Base-by-base conservation (phyloP, 495 filamentous ascomycete genomes). In the Annulohypoxylon bovei region DNA sequence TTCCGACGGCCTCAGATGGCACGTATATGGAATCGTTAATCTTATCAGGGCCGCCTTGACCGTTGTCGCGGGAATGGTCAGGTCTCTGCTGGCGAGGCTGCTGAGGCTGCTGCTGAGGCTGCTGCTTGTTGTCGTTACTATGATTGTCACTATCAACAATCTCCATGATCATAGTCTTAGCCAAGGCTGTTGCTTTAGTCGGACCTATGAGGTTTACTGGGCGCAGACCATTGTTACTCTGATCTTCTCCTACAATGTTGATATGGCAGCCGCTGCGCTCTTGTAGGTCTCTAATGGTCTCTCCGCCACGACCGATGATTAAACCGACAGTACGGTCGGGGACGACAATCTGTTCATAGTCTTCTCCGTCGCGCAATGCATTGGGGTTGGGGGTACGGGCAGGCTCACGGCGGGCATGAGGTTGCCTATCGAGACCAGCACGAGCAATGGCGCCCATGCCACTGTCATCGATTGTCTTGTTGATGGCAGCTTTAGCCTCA, bases 241-340 rank as follows among this genome's bases (percentile, higher is more conserved):
- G 93, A 57, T 91, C 89, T 78, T 95, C 92, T 47, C 90, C 90
- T 2, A 95, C 90, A 66, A 95, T 95, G 78, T 95, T 95, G 63
- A 95, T 92, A 78, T 95, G 92, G 70, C 92, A 95, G 1, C 88
- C 90, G 69, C 90, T 93, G 59, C 91, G 86, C 74, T 95, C 92
- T 76, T 95, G 92, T 12, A 95, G 87, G 77, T 98, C 95, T 33
- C 94, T 89, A 67, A 95, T 95, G 4, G 92, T 94, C 79, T 95
- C 92, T 27, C 92, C 92, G 20, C 92, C 92, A 47, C 92, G 88
- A 22, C 92, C 92, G 67, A 95, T 95, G 65, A 95, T 94, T 30
- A 95, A 81, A 59, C 92, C 92, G 58, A 95, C 92, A 2, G 92
- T 95, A 63, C 91, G 86, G 79, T 94, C 93, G n/a, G 92, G 92